Base-by-base conservation (phyloP, 306 rosid species). In the Quercus gilva region DNA sequence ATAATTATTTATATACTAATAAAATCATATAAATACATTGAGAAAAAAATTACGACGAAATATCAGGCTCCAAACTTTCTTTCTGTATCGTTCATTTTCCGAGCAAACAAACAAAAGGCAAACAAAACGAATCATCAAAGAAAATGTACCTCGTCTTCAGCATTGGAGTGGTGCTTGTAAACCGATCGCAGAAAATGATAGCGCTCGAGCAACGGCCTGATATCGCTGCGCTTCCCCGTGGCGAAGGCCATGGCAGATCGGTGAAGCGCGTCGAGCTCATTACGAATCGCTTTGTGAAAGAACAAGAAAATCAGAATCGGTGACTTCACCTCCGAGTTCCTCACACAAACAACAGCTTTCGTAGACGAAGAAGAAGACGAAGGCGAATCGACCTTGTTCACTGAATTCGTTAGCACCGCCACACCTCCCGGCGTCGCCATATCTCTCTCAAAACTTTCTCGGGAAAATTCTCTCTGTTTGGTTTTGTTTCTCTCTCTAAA, bases 341-440 rank as follows among this genome's bases (percentile, higher is more conserved):
- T 81, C 71, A 89, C 76, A 81, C 81, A 81, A 64, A 8, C 11
- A 41, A 2, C 45, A 41, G 83, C 91, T 71, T 80, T 33, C 67
- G 79, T 3, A 14, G 78, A 79, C 12, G 75, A 71, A 41, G 89
- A 69, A 0, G 84, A 55, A 72, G 96, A 85, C 0, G 98, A 85
- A 0, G 98, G 81, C 3, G 98, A 86, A 79, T 89, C 92, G 56
- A 92, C 89, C 56, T 87, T 91, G 80, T 65, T 86, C 17, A 88
- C 81, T 31, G 97, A 88, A 86, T 82, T 87, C 6, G 96, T 75
- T 73, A 93, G 88, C 68, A 95, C 86, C 55, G 93, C 93, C 79
- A 93, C 85, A 76, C 97, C 98, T 81, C 91, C 97, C 68, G 98
- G 97, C 86, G 89, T 88, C 51, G 93, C 92, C 98, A 96, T 96